A percentile compares a stretch with the other conserved stretches of the same genome.
These are phyloP conservation scores for Ogataea paraovalis DNA, from an alignment of 805 yeast genomes.

Conservation along the genomic window DNA sequence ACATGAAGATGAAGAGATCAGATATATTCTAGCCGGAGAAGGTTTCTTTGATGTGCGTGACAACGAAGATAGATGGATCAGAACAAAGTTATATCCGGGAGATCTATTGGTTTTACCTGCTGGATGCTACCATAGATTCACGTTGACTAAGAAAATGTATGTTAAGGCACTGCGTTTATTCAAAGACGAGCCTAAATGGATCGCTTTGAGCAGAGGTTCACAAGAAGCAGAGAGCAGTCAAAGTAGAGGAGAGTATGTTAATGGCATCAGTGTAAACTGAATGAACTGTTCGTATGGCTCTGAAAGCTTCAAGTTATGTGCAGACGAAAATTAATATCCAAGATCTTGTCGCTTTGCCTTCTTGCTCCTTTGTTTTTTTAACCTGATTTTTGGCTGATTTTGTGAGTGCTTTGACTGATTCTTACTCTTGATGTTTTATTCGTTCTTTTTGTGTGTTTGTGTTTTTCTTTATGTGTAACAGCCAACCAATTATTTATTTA, in stretches of 20 bases:
- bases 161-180: constrained; percentile 80
- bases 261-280: constrained; percentile 19
- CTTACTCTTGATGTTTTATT: background rate
- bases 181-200: constrained; percentile 96
- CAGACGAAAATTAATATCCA: no score
- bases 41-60: constrained; percentile 90
- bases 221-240: constrained; percentile 39
- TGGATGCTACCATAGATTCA: constrained; percentile 92
- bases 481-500: background rate
- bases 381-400: background rate
- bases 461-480: background rate
- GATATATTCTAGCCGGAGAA: constrained; percentile 84
- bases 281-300: background rate
- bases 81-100: constrained; percentile 57
- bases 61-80: constrained; percentile 60
- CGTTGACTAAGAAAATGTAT: constrained; percentile 58
- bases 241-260: constrained; percentile 44
- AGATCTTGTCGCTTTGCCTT: no score
- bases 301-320: no score
- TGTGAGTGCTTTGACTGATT: background rate
- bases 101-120: constrained; percentile 81
- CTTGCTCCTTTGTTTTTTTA: background rate
- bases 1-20: constrained; percentile 95
- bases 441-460: no score
- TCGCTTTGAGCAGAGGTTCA: constrained; percentile 60